Evolutionary conservation across 2,329 filamentous ascomycete species (phyloP), one percentile per base, ranked within the genome.

Genomic region (Paecilomyces niveus): DNA sequence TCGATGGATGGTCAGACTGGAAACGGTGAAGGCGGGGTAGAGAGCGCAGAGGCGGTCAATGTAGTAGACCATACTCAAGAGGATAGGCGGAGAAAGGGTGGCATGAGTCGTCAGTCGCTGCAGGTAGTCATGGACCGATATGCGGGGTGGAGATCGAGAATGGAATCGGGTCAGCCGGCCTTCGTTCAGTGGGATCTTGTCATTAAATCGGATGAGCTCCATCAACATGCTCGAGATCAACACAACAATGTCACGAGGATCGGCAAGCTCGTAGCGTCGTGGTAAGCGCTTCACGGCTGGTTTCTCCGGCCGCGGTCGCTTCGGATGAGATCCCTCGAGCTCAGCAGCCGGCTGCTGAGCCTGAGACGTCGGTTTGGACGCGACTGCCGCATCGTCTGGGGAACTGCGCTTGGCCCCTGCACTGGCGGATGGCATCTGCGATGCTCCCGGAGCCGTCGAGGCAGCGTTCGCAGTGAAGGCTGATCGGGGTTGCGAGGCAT

Each of bases 41-140:
- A 96, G 81, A 10, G 90, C 88, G 74, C 93, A 99, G 22, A 99
- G 83, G 32, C 92, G 88, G 76, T 99, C 94, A 68, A 99, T 97
- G 70, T 97, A 99, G 72, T 95, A 99, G 58, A 99, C 94, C 91
- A 99, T 97, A 66, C 92, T 94, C 35, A 99, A 84, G n/a, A 99
- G 82, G 55, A 99, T 88, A 0, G 94, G 93, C 11, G 94, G 92
- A 6, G 91, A 92, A 2, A 99, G 82, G 0, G 93, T 97, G 26
- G 94, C 94, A 72, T 99, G 94, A 59, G 92, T 91, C 24, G 95
- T 94, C 59, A 99, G 81, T 62, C 94, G 88, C 68, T 94, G 89
- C 35, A 99, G 83, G 72, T 99, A 99, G 72, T 99, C 94, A 61
- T 88, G 82, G 32, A 99, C 93, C 26, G 92, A 96, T 60, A 99